Conservation (phyloP, 192 early-diverging fungal genomes). For the Coemansia sp. region DNA sequence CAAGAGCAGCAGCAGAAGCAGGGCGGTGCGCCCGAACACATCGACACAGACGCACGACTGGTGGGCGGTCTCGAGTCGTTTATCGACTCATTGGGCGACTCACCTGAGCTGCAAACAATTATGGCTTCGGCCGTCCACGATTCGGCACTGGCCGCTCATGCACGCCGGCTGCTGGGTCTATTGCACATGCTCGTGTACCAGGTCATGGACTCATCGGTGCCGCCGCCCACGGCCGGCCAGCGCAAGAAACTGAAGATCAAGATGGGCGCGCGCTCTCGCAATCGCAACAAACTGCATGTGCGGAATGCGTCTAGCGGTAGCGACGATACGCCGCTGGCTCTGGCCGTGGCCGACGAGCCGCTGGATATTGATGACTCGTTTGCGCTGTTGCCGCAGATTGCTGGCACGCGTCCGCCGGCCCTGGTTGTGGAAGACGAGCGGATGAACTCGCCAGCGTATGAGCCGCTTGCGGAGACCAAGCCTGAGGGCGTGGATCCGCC, state of each 20-base stretch:
- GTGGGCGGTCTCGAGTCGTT: conserved; percentile 46
- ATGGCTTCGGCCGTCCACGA: conserved; percentile 34
- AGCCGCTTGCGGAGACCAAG: not conserved
- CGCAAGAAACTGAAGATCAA: conserved; percentile 50
- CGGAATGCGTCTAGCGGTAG: conserved; percentile 39
- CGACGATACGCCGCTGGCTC: conserved; percentile 48
- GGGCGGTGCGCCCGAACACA: conserved; percentile 26
- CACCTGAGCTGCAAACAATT: conserved; percentile 24
- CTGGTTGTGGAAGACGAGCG: conserved; percentile 16
- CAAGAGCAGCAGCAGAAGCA: conserved; percentile 23
- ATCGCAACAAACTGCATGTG: not conserved
- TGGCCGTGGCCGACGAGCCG: conserved; percentile 6
- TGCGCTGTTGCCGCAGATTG: conserved; percentile 19
- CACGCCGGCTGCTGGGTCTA: conserved; percentile 25
- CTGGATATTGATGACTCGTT: conserved; percentile 7
- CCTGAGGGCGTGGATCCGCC: conserved; percentile 12
- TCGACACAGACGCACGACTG: conserved; percentile 47
- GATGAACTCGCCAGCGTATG: conserved; percentile 28
- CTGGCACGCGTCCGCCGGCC: conserved; percentile 39
- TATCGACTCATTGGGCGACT: conserved; percentile 29
- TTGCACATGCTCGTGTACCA: conserved; percentile 43
- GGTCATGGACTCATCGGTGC: conserved; percentile 35
- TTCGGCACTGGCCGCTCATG: conserved; percentile 14
- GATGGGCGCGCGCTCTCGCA: conserved; percentile 12
- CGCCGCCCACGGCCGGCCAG: conserved; percentile 17